Evolutionary conservation across 345 rosid genomes (phyloP).

Genomic region (Salix koriyanagi): DNA sequence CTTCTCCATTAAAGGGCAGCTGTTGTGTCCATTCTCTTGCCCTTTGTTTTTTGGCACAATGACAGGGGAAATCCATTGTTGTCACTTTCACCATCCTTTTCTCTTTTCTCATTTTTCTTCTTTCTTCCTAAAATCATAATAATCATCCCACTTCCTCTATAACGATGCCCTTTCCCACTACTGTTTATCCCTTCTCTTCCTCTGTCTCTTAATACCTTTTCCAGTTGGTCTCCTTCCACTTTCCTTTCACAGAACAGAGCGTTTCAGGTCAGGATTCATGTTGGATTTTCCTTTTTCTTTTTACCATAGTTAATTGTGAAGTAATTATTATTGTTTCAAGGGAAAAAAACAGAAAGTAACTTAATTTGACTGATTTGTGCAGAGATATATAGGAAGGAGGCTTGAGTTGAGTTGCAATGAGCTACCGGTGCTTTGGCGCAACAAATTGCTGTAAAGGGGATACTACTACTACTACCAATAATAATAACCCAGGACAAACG

Average conservation of each 20-base stretch:
- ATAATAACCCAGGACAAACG: conserved; percentile 27
- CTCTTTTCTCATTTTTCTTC: too few relatives aligned
- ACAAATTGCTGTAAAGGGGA: conserved; percentile 35
- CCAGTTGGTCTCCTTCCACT: neutral
- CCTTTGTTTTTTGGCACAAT: too few relatives aligned
- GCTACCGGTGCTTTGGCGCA: conserved; percentile 46
- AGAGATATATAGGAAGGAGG: conserved; percentile 1
- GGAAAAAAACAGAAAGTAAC: too few relatives aligned
- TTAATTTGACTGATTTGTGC: neutral
- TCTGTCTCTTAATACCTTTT: neutral
- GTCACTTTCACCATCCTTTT: too few relatives aligned
- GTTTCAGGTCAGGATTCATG: neutral
- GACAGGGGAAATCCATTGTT: too few relatives aligned
- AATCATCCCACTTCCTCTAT: too few relatives aligned
- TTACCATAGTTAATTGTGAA: neutral
- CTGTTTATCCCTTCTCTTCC: neutral
- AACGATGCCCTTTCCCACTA: too few relatives aligned
- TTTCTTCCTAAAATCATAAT: too few relatives aligned
- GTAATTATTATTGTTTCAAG: neutral
- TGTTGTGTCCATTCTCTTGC: too few relatives aligned
- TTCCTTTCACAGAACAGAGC: neutral
- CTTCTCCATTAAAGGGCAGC: too few relatives aligned
- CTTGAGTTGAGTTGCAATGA: conserved; percentile 40
- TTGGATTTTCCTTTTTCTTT: neutral
- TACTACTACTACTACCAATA: conserved; percentile 3